Conservation (phyloP, 2,329 filamentous ascomycete species). For the Blumeria graminis region DNA sequence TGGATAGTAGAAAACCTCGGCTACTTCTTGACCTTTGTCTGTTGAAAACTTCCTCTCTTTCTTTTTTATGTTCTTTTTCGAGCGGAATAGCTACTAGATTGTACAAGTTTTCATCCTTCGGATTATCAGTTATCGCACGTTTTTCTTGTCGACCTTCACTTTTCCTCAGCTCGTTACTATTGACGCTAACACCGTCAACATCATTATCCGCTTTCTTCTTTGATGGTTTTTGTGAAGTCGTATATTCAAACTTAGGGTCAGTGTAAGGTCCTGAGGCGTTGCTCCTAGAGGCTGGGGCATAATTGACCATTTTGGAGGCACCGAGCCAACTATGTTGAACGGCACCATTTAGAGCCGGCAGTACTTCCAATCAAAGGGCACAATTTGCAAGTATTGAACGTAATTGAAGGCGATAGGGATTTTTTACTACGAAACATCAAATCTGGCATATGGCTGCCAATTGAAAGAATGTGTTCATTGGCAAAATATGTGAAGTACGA, state of each 20-base stretch:
- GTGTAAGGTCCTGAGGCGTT: constrained; percentile 4
- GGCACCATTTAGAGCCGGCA: background rate
- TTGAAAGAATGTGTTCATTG: background rate
- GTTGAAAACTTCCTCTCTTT: constrained; percentile 9
- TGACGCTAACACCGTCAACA: constrained; percentile 16
- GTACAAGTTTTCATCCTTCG: constrained; percentile 3
- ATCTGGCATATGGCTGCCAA: background rate
- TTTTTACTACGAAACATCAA: background rate
- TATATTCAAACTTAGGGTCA: constrained; percentile 10
- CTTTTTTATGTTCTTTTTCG: constrained; percentile 3
- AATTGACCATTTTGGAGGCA: constrained; percentile 10
- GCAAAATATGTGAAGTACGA: background rate
- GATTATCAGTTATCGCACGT: constrained; percentile 14
- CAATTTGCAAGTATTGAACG: background rate
- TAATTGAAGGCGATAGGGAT: background rate
- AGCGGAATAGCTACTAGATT: constrained; percentile 2
- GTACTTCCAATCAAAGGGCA: background rate
- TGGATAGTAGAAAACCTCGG: constrained; percentile 14
- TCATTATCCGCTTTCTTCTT: constrained; percentile 6
- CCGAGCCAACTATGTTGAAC: background rate
- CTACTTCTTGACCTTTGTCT: constrained; percentile 12
- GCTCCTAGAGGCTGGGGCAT: constrained; percentile 4
- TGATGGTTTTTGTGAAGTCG: constrained; percentile 7
- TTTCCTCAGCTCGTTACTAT: constrained; percentile 23
- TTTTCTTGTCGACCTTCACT: constrained; percentile 2